Evolutionary conservation across 2,329 filamentous ascomycete genomes (phyloP), one percentile per base, ranked within the genome.

Genomic region (Bipolaris zeicola): DNA sequence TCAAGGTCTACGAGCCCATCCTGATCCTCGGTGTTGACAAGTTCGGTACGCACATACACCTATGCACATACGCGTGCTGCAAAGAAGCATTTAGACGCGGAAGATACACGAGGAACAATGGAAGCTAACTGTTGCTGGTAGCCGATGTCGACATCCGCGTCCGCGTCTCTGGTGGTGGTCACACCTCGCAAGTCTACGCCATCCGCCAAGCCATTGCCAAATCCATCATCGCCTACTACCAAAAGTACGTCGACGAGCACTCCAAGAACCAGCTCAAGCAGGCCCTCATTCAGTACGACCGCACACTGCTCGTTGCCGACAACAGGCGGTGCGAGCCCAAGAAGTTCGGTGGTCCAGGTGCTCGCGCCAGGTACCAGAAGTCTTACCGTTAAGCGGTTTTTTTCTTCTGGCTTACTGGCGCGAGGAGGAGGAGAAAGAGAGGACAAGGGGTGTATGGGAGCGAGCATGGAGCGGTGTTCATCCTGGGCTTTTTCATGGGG

Each of bases 221-320:
- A 89, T 90, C 89, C 76, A 91, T 96, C 80, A 77, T 96, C 78
- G 90, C 92, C 82, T 97, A 97, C 90, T 98, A 97, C 90, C 94
- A 97, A 86, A 97, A 99, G 88, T 99, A 89, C 85, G 92, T 98
- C 83, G 95, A 99, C 80, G 95, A 99, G 90, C 93, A 98, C 90
- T 92, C 90, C 85, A 99, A 99, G 91, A 97, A 98, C 89, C 87
- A 92, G 83, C 88, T 99, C 78, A 99, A 98, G 92, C 90, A 94
- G 84, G 91, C 91, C 72, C 89, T 99, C 73, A 91, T 94, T 77
- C 88, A 92, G 81, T 99, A 94, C 86, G 92, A 96, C 87, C 89
- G 93, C 78, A 96, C 92, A 79, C 89, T 99, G 71, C 90, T 99
- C 78, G 95, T 99, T 76, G 95, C 95, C 82, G 95, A 99, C 84